A percentile compares a stretch with the other conserved stretches of the same genome.
Evolutionary conservation across 2,329 filamentous ascomycete species (phyloP).

Genomic region (Aspergillus novofumigatus): DNA sequence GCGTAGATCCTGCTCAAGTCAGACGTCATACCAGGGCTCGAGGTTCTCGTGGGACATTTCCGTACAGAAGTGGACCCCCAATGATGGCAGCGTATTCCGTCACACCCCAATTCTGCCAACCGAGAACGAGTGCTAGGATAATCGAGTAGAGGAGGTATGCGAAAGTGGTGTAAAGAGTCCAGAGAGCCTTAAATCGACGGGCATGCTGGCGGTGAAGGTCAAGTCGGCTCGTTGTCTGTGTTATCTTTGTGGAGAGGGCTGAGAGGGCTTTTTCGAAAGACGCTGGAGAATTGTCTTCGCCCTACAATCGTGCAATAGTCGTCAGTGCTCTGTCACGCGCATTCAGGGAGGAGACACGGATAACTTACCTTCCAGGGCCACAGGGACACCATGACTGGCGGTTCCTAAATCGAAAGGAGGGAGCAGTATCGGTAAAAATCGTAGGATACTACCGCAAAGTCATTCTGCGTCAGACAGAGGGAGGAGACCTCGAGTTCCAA

Average conservation of each 20-base stretch:
- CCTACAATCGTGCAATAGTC: slow-evolving; percentile 45
- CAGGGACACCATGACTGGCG: slow-evolving; percentile 66
- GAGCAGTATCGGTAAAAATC: background rate
- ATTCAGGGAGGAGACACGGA: background rate
- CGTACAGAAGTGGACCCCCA: slow-evolving; percentile 73
- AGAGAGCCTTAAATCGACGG: slow-evolving; percentile 76
- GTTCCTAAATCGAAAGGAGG: background rate
- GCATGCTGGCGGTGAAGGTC: slow-evolving; percentile 68
- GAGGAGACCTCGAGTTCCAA: background rate
- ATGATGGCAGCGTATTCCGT: slow-evolving; percentile 74
- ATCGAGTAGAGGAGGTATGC: slow-evolving; percentile 84
- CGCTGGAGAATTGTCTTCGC: slow-evolving; percentile 75
- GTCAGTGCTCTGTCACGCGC: background rate
- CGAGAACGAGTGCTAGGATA: slow-evolving; percentile 78
- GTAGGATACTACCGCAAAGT: background rate
- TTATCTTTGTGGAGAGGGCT: slow-evolving; percentile 76
- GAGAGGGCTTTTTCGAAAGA: slow-evolving; percentile 91
- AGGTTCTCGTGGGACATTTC: slow-evolving; percentile 1
- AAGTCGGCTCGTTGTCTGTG: slow-evolving; percentile 66
- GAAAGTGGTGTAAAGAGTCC: slow-evolving; percentile 86
- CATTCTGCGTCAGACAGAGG: background rate
- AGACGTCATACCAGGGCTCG: background rate
- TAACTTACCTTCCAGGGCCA: slow-evolving; percentile 75
- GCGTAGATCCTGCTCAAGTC: slow-evolving; percentile 65
- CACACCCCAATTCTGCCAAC: slow-evolving; percentile 71